phyloP scores from a whole-genome alignment of 2,329 filamentous ascomycete genomes.

The Neophaeococcomyces aloes region DNA sequence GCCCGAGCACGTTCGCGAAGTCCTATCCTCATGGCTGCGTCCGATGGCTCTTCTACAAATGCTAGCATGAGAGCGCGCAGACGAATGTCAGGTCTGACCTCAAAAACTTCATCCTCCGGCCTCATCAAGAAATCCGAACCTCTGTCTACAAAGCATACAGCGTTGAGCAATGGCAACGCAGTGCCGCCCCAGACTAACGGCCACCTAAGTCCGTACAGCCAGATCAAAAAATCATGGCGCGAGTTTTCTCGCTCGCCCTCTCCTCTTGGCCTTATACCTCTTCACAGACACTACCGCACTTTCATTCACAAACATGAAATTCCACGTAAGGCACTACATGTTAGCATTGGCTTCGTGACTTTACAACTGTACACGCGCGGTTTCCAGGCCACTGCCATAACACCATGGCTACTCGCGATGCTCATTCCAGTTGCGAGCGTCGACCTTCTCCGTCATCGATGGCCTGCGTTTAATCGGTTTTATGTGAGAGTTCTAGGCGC shows the following conservation, averaged over 20 bases:
- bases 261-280: slow-evolving; percentile 85
- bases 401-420: slow-evolving; percentile 69
- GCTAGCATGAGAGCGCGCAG: slow-evolving; percentile 28
- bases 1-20: slow-evolving; percentile 63
- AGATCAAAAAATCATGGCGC: slow-evolving; percentile 55
- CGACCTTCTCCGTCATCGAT: slow-evolving; percentile 76
- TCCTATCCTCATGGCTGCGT: slow-evolving; percentile 39
- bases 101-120: slow-evolving; percentile 32
- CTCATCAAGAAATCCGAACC: slow-evolving; percentile 29
- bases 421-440: slow-evolving; percentile 74
- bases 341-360: slow-evolving; percentile 92
- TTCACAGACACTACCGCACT: slow-evolving; percentile 80
- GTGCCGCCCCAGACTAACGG: slow-evolving; percentile 46
- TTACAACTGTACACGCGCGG: slow-evolving; percentile 75
- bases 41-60: slow-evolving; percentile 18
- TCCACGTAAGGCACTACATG: slow-evolving; percentile 82
- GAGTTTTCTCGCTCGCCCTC: slow-evolving; percentile 86
- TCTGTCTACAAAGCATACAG: slow-evolving; percentile 29
- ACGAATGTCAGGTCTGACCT: slow-evolving; percentile 42
- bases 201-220: slow-evolving; percentile 60
- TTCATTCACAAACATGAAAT: slow-evolving; percentile 97
- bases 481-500: slow-evolving; percentile 80
- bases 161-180: slow-evolving; percentile 12
- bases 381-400: slow-evolving; percentile 64
- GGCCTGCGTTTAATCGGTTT: slow-evolving; percentile 67